Conservation (phyloP, 768 basidiomycete genomes). For the Leccinum broughii region DNA sequence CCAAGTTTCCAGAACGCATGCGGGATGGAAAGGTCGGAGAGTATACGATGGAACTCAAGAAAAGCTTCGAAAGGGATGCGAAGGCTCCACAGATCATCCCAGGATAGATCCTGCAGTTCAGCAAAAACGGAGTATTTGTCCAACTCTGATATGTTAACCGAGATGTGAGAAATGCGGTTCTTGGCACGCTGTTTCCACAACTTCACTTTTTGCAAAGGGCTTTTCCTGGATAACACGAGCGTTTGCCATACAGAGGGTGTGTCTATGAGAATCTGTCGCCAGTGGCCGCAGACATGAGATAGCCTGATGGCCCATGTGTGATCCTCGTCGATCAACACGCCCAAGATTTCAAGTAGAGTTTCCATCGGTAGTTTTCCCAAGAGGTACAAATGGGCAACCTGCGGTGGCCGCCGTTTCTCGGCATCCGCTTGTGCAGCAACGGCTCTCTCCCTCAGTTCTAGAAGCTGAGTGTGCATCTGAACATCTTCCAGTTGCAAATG, state of each 20-base stretch:
- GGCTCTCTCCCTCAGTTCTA: conserved; percentile 45
- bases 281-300: conserved; percentile 60
- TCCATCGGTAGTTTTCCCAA: conserved; percentile 68
- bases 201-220: conserved; percentile 52
- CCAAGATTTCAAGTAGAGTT: conserved; percentile 58
- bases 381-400: conserved; percentile 40
- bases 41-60: conserved; percentile 22
- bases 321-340: conserved; percentile 42
- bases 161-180: conserved; percentile 41
- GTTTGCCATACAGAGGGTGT: conserved; percentile 61
- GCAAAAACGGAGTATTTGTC: conserved; percentile 18
- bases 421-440: conserved; percentile 16
- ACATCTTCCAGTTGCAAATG: conserved; percentile 47
- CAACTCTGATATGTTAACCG: conserved; percentile 19
- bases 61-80: conserved; percentile 12
- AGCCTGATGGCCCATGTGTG: conserved; percentile 45
- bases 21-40: conserved; percentile 33
- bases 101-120: conserved; percentile 26
- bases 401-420: conserved; percentile 30
- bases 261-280: conserved; percentile 55
- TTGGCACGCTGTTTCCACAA: conserved; percentile 60
- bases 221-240: conserved; percentile 50
- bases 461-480: conserved; percentile 46
- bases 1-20: conserved; percentile 38
- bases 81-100: conserved; percentile 28